Evolutionary conservation across 768 basidiomycete genomes (phyloP).

Genomic region (Boletellus emodensis): DNA sequence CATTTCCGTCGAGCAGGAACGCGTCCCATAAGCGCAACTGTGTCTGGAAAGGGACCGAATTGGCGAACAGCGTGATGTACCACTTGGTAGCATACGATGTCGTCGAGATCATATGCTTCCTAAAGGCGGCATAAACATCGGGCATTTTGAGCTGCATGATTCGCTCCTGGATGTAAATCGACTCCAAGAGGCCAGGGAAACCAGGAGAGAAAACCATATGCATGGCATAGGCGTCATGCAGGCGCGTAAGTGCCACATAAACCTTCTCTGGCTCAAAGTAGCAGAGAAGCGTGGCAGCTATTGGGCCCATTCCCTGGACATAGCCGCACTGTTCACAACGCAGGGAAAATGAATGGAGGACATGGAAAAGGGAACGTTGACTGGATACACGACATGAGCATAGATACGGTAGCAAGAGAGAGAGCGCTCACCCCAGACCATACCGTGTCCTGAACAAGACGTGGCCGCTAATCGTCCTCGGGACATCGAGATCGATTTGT

Average conservation of each 20-base stretch:
- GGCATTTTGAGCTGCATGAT: conserved; percentile 88
- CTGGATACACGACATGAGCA: conserved; percentile 37
- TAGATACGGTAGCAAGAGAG: background rate
- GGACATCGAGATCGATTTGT: conserved; percentile 97
- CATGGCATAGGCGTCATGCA: conserved; percentile 86
- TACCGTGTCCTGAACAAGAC: conserved; percentile 94
- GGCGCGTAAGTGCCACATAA: conserved; percentile 77
- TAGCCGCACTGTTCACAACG: conserved; percentile 87
- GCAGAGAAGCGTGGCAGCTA: conserved; percentile 90
- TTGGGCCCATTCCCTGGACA: conserved; percentile 98
- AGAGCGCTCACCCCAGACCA: conserved; percentile 77
- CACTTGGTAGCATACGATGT: conserved; percentile 98
- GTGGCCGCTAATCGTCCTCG: conserved; percentile 92
- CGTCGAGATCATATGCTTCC: conserved; percentile 85
- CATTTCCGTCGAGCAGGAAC: conserved; percentile 85
- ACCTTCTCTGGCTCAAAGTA: conserved; percentile 90
- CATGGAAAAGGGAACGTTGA: conserved; percentile 93
- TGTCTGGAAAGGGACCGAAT: conserved; percentile 92
- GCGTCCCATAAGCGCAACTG: conserved; percentile 95
- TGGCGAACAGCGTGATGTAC: conserved; percentile 98
- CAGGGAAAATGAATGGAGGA: conserved; percentile 87
- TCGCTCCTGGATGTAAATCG: conserved; percentile 94
- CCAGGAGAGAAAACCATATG: conserved; percentile 89
- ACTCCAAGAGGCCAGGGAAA: conserved; percentile 92
- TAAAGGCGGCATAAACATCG: conserved; percentile 79